Evolutionary conservation across 208 protist species (phyloP), one percentile per base, ranked within the genome.

Genomic region (Trypanosomatidae sp.): DNA sequence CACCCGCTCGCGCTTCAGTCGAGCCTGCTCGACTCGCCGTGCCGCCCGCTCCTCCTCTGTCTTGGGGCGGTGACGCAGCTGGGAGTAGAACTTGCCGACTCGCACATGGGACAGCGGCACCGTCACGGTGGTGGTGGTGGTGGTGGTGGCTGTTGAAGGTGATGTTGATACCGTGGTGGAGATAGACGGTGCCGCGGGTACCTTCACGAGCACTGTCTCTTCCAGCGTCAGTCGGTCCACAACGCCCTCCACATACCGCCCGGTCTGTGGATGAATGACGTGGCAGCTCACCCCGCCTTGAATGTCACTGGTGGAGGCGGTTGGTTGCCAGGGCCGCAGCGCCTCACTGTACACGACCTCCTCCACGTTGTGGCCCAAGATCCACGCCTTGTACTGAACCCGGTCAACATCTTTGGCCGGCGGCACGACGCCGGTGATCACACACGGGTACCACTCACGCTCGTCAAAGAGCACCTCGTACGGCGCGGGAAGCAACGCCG

Each of bases 391-490:
- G 79, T 92, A 95, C 60, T 79, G 81, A 58, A 82, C 64, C 1
- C 87, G 85, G 22, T 91, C 83, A n/a, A 85, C 70, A 12, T 84
- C 64, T 17, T 80, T 77, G 19, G 62, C 79, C 2, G 91, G 85
- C 9, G 77, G 12, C 30, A 92, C 69, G 36, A 90, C 55, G 13
- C 62, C 87, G n/a, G 76, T 82, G 49, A 95, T 84, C 41, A 93
- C 83, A 62, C 91, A 95, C 28, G 85, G 77, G 74, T 92, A 91
- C 89, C 91, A 95, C 5, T 77, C 67, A 7, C 76, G 58, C 55
- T 86, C 71, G 56, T 95, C 91, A 55, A 82, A 95, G 58, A 86
- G 71, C 9, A 95, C 81, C 53, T 95, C 88, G 66, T 91, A 95
- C 13, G 87, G 87, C 8, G 86, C 88, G 6, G 59, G 68, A 53